phyloP scores from a whole-genome alignment of 352 stramenopile genomes.

The Phytophthora europaea region DNA sequence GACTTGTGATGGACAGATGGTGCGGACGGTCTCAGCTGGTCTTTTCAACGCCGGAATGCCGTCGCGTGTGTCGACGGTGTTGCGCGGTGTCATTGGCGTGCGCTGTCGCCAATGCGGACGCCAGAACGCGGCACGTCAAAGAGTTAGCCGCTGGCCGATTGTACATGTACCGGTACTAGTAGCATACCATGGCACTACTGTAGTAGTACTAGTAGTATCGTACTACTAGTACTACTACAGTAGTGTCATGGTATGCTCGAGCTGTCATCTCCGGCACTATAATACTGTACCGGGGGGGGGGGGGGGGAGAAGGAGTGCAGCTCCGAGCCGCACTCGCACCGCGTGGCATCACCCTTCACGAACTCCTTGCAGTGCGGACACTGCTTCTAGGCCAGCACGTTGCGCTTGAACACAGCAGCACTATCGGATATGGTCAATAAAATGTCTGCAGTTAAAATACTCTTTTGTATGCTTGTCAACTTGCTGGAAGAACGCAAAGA shows the following conservation, averaged over 20 bases:
- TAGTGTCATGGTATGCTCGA: no score
- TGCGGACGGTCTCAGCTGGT: slow-evolving; percentile 13
- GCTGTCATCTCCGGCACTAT: no score
- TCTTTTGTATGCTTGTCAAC: no score
- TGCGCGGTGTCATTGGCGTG: slow-evolving; percentile 16
- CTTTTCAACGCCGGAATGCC: slow-evolving; percentile 23
- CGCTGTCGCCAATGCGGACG: slow-evolving; percentile 11
- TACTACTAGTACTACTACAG: no score
- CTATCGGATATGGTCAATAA: no score
- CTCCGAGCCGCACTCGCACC: slow-evolving; percentile 30
- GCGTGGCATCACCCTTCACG: slow-evolving; percentile 54
- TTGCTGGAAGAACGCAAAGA: no score
- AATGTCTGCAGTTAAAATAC: no score
- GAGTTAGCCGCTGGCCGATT: neutral
- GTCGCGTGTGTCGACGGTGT: slow-evolving; percentile 2
- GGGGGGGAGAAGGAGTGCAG: no score
- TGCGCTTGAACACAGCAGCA: slow-evolving; percentile 53
- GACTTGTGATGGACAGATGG: slow-evolving; percentile 8
- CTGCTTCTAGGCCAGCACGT: slow-evolving; percentile 63
- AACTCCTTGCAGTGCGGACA: slow-evolving; percentile 74
- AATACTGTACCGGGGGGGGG: no score
- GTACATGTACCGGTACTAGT: no score
- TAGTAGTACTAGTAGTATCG: no score
- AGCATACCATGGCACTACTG: no score
- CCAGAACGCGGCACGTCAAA: slow-evolving; percentile 19